These are phyloP conservation scores for Podosphaera aphanis DNA, from an alignment of 2,329 filamentous ascomycete species.

Conservation along the genomic window DNA sequence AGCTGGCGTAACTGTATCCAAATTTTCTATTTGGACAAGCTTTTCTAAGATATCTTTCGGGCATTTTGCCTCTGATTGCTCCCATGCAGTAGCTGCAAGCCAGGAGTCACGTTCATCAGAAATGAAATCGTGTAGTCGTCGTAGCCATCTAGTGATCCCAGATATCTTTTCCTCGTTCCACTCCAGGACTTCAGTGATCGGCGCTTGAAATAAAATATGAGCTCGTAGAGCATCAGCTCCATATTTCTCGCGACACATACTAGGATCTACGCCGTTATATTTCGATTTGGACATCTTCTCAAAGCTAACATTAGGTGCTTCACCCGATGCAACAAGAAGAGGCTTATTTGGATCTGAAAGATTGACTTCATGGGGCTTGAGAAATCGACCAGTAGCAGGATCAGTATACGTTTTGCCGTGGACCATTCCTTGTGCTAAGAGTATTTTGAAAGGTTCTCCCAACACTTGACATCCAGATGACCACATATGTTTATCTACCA, in stretches of 20 bases:
- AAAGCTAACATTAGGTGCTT: slow-evolving; percentile 37
- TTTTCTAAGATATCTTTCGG: background rate
- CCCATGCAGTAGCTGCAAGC: background rate
- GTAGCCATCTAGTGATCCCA: slow-evolving; percentile 62
- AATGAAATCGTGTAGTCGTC: slow-evolving; percentile 25
- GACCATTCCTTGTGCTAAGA: slow-evolving; percentile 83
- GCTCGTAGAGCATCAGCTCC: slow-evolving; percentile 68
- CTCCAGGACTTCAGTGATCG: slow-evolving; percentile 60
- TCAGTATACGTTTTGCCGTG: slow-evolving; percentile 67
- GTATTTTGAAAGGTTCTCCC: slow-evolving; percentile 57
- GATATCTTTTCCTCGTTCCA: slow-evolving; percentile 71
- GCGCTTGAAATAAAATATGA: slow-evolving; percentile 75
- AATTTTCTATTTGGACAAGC: background rate
- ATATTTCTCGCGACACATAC: slow-evolving; percentile 44
- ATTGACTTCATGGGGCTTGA: slow-evolving; percentile 55
- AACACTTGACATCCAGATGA: slow-evolving; percentile 20
- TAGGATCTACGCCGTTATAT: slow-evolving; percentile 72
- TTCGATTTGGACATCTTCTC: slow-evolving; percentile 97
- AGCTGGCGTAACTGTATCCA: too few relatives aligned
- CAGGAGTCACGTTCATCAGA: background rate
- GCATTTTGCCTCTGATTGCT: background rate
- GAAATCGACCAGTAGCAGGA: slow-evolving; percentile 49
- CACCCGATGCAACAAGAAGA: slow-evolving; percentile 35
- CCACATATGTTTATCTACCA: slow-evolving; percentile 32
- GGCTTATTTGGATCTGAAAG: slow-evolving; percentile 29